These are phyloP conservation scores for Anthracocystis panici-leucophaei DNA, from an alignment of 1,284 basidiomycete genomes.

Conservation along the genomic window DNA sequence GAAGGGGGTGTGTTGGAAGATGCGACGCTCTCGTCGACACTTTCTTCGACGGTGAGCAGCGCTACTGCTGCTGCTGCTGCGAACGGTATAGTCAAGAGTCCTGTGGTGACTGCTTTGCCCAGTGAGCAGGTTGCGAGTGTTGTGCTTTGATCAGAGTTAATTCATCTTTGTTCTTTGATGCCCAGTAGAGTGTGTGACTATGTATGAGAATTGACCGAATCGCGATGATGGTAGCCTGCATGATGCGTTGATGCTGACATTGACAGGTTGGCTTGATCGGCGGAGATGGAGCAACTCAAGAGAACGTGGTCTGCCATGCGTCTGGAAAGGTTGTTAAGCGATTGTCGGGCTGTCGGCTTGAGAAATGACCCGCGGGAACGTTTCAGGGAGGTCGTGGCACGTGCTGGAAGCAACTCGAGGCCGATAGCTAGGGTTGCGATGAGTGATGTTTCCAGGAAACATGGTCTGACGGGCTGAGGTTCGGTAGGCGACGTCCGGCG, in stretches of 20 bases:
- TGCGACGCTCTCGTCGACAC: conserved; percentile 14
- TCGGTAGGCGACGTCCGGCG: no score
- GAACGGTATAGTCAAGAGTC: conserved; percentile 1
- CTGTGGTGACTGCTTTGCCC: conserved; percentile 17
- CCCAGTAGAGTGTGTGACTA: no score
- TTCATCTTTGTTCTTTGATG: neutral
- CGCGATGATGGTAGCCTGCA: no score
- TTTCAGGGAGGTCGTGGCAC: neutral
- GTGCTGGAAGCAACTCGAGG: neutral
- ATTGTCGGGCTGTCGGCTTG: neutral
- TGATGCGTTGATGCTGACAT: no score
- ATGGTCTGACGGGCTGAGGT: no score
- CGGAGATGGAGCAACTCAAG: no score
- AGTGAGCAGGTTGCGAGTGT: neutral
- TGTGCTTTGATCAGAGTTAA: neutral
- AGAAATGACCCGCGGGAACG: neutral
- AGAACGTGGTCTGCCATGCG: no score
- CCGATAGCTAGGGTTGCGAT: no score
- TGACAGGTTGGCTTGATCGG: no score
- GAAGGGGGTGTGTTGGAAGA: conserved; percentile 12
- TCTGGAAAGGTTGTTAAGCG: no score
- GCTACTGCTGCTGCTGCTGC: conserved; percentile 10
- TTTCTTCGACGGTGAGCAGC: conserved; percentile 16
- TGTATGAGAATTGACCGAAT: no score
- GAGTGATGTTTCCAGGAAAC: no score